Base-by-base conservation (phyloP, 805 yeast species). In the Cephaloascus fragrans region DNA sequence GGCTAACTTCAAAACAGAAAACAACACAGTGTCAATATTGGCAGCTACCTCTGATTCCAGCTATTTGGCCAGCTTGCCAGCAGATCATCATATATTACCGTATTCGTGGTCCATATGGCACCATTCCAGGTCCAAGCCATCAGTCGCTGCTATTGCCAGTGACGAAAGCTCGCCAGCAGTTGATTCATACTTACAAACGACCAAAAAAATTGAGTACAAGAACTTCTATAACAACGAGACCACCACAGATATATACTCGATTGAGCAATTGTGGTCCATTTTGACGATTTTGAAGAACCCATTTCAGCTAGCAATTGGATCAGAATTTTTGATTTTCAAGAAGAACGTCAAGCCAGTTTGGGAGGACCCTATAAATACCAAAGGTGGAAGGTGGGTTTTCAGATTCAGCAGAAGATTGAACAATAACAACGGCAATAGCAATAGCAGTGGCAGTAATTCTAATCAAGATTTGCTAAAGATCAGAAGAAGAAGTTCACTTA, bases 301-400 rank as follows among this genome's bases (percentile, higher is more conserved):
- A 1, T 52, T 52, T 37, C 64, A 63, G 32, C 54, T 71, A 41
- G 56, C 61, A 16, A 53, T 56, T 36, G 77, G 76, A 17, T 63
- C 76, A 19, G 82, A 77, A 50, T 62, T 71, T 39, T 71, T 75
- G 42, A 54, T 79, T 8, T 79, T 79, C 58, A 75, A 76, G 46
- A 59, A 68, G 26, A 81, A 80, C 2, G 66, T 77, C 29, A 71
- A 72, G 45, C 85, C 85, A 9, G 71, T 75, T 37, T 78, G 85
- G 83, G 83, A 78, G 50, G 83, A 79, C 50, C 78, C 80, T 6
- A 60, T 67, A 37, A 78, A 78, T 50, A 56, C 69, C 43, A 60
- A 64, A 38, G 84, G 84, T 29, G 84, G 85, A 2, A 60, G 82
- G 47, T 77, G 82, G 82, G 67, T 73, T 16, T 70, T 76, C 46